A percentile compares a stretch with the other conserved stretches of the same genome.
Evolutionary conservation across 805 yeast genomes (phyloP).

Genomic region (Ogataea allantospora): DNA sequence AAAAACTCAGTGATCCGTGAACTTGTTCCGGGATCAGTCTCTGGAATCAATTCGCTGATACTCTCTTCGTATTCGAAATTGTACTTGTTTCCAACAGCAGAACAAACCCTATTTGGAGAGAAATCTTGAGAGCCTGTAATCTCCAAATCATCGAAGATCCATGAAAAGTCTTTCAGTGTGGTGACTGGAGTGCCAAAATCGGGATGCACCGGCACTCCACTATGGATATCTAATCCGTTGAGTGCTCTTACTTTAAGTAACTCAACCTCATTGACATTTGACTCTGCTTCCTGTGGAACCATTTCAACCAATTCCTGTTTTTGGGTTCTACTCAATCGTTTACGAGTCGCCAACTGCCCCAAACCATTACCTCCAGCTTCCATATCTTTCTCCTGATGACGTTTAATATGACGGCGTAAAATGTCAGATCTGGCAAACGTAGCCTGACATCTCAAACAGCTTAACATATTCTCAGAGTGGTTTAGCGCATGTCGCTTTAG

Average conservation of each 20-base stretch:
- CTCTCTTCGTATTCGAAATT: conserved; percentile 7
- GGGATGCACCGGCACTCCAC: conserved; percentile 1
- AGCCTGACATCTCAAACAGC: conserved; percentile 8
- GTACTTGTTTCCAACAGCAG: conserved; percentile 3
- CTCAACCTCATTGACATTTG: neutral
- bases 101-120: neutral
- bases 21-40: neutral
- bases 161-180: conserved; percentile 9
- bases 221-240: neutral
- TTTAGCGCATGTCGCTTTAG: conserved; percentile 10
- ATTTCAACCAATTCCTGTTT: neutral
- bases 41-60: conserved; percentile 3
- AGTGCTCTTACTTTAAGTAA: neutral
- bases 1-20: conserved; percentile 3
- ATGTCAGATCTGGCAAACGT: conserved; percentile 7
- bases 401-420: conserved; percentile 5
- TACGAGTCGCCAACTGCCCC: conserved; percentile 1
- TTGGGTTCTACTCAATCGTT: conserved; percentile 1
- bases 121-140: neutral
- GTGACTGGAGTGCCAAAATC: conserved; percentile 12
- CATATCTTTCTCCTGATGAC: conserved; percentile 9
- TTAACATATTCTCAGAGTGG: neutral
- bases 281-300: neutral
- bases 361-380: conserved; percentile 11
- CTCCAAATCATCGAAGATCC: conserved; percentile 12